phyloP scores from a whole-genome alignment of 768 basidiomycete species.

The Albatrellus ellisii region DNA sequence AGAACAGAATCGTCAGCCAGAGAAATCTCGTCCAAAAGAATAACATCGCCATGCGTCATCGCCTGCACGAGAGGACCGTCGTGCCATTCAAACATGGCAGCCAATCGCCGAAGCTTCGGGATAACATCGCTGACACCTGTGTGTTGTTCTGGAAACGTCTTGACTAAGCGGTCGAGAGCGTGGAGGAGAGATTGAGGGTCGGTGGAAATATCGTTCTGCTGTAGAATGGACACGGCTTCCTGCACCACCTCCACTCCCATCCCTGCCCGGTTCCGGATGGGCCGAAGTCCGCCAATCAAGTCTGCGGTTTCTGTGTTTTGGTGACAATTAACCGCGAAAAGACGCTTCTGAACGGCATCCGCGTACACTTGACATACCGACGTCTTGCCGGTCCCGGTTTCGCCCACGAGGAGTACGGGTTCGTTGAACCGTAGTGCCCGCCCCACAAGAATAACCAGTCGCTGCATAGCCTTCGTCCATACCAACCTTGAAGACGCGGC shows the following conservation, averaged over 20 bases:
- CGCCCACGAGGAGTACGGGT: conserved; percentile 90
- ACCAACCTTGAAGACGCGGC: conserved; percentile 43
- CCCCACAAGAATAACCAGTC: conserved; percentile 72
- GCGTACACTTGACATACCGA: conserved; percentile 91
- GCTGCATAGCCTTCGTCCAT: conserved; percentile 91
- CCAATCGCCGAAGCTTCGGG: conserved; percentile 32
- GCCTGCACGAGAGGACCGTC: conserved; percentile 93
- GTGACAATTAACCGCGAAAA: conserved; percentile 84
- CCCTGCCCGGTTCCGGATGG: conserved; percentile 62
- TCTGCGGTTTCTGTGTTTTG: conserved; percentile 98
- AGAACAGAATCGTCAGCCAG: conserved; percentile 96
- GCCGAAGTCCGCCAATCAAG: conserved; percentile 85
- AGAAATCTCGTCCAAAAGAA: conserved; percentile 94
- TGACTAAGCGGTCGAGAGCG: conserved; percentile 15
- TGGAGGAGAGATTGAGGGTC: conserved; percentile 18
- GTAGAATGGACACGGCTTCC: conserved; percentile 29
- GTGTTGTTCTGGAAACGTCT: conserved; percentile 5
- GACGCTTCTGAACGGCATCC: conserved; percentile 38
- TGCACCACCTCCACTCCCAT: conserved; percentile 35
- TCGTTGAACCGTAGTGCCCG: conserved; percentile 86
- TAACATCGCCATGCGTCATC: conserved; percentile 75
- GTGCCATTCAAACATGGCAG: conserved; percentile 92
- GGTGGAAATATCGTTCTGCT: conserved; percentile 25
- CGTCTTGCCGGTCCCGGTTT: conserved; percentile 96
- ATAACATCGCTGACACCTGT: conserved; percentile 27